These are phyloP conservation scores for Acanthamoeba royreba DNA, from an alignment of 208 protist genomes.

Conservation along the genomic window DNA sequence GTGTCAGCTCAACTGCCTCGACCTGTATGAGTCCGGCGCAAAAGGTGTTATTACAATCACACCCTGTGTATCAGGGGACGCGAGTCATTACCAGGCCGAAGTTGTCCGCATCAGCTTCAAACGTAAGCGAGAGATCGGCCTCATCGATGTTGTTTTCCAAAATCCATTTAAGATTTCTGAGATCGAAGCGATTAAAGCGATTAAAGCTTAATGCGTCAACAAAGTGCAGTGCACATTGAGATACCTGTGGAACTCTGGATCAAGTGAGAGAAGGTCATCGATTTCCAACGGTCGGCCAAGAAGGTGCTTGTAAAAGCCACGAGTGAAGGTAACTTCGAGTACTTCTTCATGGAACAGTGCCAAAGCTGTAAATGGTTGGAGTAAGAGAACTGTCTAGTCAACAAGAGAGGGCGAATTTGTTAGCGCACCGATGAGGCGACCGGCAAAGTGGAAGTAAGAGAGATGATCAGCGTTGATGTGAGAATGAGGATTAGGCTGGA, in stretches of 20 bases:
- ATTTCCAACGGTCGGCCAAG: slow-evolving; percentile 87
- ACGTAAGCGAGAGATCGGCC: slow-evolving; percentile 81
- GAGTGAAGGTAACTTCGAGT: slow-evolving; percentile 96
- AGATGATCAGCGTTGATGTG: slow-evolving; percentile 95
- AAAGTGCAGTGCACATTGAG: too few species aligned
- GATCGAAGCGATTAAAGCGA: too few species aligned
- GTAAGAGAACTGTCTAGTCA: too few species aligned
- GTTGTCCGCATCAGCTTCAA: slow-evolving; percentile 89
- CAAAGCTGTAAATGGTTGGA: slow-evolving; percentile 79
- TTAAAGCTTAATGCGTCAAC: too few species aligned
- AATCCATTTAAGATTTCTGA: slow-evolving; percentile 5
- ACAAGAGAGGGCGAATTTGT: too few species aligned
- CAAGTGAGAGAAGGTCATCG: slow-evolving; percentile 93
- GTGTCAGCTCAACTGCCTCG: slow-evolving; percentile 89
- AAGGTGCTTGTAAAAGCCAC: slow-evolving; percentile 97
- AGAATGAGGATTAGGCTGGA: slow-evolving; percentile 95
- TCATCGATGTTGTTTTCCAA: slow-evolving; percentile 89
- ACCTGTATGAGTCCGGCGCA: neutral
- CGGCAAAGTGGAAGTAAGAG: slow-evolving; percentile 94
- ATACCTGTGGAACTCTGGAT: slow-evolving; percentile 91
- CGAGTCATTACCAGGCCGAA: slow-evolving; percentile 80
- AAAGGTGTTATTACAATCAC: slow-evolving; percentile 25
- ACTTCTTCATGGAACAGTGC: slow-evolving; percentile 88
- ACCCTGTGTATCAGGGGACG: too few species aligned
- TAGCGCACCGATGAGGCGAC: slow-evolving; percentile 83